Conservation (phyloP, 2,329 filamentous ascomycete genomes). For the Capronia coronata region DNA sequence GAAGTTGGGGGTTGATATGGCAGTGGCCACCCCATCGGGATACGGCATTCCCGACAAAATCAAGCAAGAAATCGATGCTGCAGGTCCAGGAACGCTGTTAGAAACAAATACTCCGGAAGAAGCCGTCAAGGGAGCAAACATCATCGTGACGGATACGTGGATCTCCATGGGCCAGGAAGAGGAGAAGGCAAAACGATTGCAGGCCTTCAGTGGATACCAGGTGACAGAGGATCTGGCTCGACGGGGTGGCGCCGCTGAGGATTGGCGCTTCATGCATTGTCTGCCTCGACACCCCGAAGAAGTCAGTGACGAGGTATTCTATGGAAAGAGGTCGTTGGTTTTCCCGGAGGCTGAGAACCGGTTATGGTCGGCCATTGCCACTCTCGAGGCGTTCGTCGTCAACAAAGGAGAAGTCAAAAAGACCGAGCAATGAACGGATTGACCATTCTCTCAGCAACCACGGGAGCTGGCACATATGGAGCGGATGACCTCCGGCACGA, state of each 20-base stretch:
- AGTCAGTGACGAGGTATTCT: conserved; percentile 91
- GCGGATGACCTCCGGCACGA: too few species aligned
- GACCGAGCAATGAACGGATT: neutral
- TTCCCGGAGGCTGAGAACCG: conserved; percentile 94
- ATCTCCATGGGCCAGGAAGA: conserved; percentile 96
- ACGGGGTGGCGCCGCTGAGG: conserved; percentile 74
- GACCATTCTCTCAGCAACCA: too few species aligned
- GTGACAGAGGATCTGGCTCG: conserved; percentile 80
- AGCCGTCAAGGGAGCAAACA: conserved; percentile 74
- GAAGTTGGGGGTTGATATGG: conserved; percentile 79
- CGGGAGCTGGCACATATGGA: too few species aligned
- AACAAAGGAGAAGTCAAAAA: conserved; percentile 71
- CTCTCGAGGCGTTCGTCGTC: conserved; percentile 83
- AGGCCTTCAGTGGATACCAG: conserved; percentile 83
- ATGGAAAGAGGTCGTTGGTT: conserved; percentile 74
- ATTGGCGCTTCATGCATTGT: conserved; percentile 99
- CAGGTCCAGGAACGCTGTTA: conserved; percentile 56
- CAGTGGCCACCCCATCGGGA: conserved; percentile 77
- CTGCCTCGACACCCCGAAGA: conserved; percentile 87
- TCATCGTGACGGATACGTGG: conserved; percentile 96
- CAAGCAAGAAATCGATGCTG: conserved; percentile 62
- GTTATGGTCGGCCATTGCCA: conserved; percentile 82
- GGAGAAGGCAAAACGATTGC: conserved; percentile 68
- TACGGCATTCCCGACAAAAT: conserved; percentile 76
- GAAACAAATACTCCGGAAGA: conserved; percentile 79